These are phyloP conservation scores for Bisporella sp. DNA, from an alignment of 2,329 filamentous ascomycete species.

Conservation along the genomic window DNA sequence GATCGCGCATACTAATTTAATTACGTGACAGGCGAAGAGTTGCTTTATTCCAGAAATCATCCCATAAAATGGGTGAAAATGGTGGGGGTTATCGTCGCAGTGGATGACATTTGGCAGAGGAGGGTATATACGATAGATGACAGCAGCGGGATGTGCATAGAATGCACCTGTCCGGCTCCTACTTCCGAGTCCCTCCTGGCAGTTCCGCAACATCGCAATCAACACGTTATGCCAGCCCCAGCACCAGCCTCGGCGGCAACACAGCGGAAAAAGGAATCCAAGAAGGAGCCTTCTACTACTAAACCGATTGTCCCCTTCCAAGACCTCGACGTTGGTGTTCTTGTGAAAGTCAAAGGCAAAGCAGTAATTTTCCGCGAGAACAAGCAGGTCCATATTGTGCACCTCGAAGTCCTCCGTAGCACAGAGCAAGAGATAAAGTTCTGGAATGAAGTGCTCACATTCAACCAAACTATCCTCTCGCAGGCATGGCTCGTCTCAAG, in stretches of 20 bases:
- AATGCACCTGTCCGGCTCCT: conserved; percentile 28
- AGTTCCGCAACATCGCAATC: neutral
- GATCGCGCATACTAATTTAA: neutral
- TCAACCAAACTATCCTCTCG: conserved; percentile 42
- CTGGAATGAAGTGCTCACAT: conserved; percentile 48
- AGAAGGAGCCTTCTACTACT: conserved; percentile 48
- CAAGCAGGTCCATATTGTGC: conserved; percentile 46
- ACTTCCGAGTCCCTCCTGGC: neutral
- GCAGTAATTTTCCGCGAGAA: conserved; percentile 40
- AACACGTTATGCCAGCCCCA: neutral
- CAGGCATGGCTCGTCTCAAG: conserved; percentile 48
- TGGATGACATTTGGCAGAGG: conserved; percentile 42
- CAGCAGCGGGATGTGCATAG: conserved; percentile 53
- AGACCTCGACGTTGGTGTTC: conserved; percentile 41
- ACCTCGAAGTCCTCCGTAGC: conserved; percentile 38
- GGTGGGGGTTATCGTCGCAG: conserved; percentile 60
- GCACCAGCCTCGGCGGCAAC: too few species aligned
- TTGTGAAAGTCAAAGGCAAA: conserved; percentile 51
- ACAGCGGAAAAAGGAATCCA: neutral
- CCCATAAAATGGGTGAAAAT: conserved; percentile 71
- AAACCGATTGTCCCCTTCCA: conserved; percentile 20
- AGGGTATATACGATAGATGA: conserved; percentile 57
- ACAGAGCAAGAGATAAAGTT: conserved; percentile 52
- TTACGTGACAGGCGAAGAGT: conserved; percentile 39
- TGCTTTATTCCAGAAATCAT: conserved; percentile 65